Evolutionary conservation across 441 rosid genomes (phyloP), one percentile per base, ranked within the genome.

Genomic region (Euphorbia corollata): DNA sequence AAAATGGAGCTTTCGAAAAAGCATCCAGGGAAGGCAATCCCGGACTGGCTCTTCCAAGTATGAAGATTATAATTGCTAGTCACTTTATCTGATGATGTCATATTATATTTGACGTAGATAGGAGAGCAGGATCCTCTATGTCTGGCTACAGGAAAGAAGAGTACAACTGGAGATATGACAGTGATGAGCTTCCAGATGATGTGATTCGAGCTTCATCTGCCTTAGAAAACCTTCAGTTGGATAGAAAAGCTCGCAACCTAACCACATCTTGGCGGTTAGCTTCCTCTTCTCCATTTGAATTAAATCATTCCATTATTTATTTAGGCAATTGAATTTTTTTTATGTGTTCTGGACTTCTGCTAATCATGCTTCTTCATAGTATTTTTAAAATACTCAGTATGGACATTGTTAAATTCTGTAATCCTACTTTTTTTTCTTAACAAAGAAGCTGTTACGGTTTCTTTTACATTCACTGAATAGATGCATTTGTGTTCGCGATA

Each of bases 221-320:
- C 9, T 63, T 93, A 58, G 97, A 94, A 79, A 91, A 91, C 85
- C 97, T 94, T 78, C 97, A 91, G 74, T 81, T 94, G 74, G 97
- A 93, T 81, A 81, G 96, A 77, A 93, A 93, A 78, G 88, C 99
- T 61, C 71, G 93, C 47, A 93, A 93, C 78, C 79, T 93, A 64
- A 86, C 95, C 18, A 68, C 96, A 41, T 89, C 97, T 6, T 91
- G 96, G 99, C 85, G 96, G 99, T 91, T 68, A 68, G 86, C 78
- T 73, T 19, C 63, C 68, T 68, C 55, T 47, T 65, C 36, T 63
- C 34, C 27, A 2, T 12, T 27, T 12, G 43, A 72, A 19, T 36
- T 70, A 38, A 11, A 18, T 56, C 24, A 64, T 59, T n/a, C 39
- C n/a, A n/a, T n/a, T n/a, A n/a, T n/a, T 38, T 8, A 38, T 3